Evolutionary conservation across 768 basidiomycete genomes (phyloP).

Genomic region (Mycena rebaudengoi): DNA sequence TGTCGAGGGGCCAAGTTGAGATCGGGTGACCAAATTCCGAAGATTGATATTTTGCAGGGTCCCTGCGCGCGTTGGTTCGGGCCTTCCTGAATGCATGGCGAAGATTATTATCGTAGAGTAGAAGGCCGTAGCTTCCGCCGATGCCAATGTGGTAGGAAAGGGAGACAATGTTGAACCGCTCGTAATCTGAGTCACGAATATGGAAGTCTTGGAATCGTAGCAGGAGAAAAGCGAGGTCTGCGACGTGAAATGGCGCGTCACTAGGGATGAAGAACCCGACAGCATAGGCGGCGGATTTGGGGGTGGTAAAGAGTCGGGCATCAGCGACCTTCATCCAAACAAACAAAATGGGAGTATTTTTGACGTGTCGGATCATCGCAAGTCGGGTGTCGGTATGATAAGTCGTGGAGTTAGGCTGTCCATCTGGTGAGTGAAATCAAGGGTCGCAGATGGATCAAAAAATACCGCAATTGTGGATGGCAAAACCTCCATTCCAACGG

Average conservation of each 20-base stretch:
- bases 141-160: neutral
- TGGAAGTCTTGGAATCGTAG: slow-evolving; percentile 7
- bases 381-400: neutral
- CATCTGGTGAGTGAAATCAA: neutral
- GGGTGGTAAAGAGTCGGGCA: neutral
- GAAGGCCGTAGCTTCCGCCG: neutral
- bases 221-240: slow-evolving; percentile 1
- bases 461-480: neutral
- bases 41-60: neutral
- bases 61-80: neutral
- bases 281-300: neutral
- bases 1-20: slow-evolving; percentile 1
- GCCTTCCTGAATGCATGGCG: neutral
- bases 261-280: neutral
- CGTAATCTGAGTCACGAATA: slow-evolving; percentile 13
- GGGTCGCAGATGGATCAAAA: neutral
- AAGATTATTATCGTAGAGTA: neutral
- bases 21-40: neutral
- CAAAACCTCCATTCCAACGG: neutral
- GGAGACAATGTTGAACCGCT: neutral
- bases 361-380: neutral
- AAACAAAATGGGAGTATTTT: neutral
- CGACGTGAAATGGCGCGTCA: neutral
- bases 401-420: neutral
- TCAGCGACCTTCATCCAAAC: neutral